Evolutionary conservation across 805 yeast species (phyloP).

Genomic region (Alloascoidea africana): DNA sequence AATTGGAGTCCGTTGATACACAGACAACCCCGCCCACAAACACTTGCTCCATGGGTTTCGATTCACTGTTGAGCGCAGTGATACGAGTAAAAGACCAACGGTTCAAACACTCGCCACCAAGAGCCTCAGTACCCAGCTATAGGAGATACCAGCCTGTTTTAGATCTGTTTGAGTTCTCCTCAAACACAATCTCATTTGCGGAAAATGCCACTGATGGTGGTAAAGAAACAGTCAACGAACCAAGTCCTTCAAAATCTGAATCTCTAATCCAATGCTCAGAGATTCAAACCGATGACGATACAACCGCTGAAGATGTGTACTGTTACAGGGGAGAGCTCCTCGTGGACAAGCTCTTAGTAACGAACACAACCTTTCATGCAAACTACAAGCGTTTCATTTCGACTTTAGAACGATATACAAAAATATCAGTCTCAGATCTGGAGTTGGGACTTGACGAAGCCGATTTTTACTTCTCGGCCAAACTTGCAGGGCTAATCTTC

Average conservation of each 20-base stretch:
- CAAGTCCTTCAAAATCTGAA: too few relatives aligned
- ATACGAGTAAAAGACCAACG: background rate
- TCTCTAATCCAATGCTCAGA: conserved; percentile 1
- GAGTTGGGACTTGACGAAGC: conserved; percentile 1
- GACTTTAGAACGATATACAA: background rate
- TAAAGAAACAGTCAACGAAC: background rate
- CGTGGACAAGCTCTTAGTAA: background rate
- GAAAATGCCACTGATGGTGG: background rate
- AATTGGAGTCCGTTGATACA: too few relatives aligned
- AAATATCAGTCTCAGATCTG: background rate
- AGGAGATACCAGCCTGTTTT: background rate
- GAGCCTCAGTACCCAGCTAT: too few relatives aligned
- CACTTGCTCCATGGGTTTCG: background rate
- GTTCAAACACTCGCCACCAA: conserved; percentile 1
- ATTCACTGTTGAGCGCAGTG: background rate
- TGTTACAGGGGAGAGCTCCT: background rate
- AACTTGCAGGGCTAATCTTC: background rate
- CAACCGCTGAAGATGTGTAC: background rate
- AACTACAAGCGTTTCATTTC: background rate
- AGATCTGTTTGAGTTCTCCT: background rate
- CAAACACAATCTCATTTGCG: background rate
- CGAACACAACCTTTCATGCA: background rate
- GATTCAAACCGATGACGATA: background rate
- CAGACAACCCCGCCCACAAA: background rate
- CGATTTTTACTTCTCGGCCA: background rate